A percentile compares a stretch with the other conserved stretches of the same genome.
phyloP scores from a whole-genome alignment of 805 yeast genomes.

The Metschnikowia lunata region DNA sequence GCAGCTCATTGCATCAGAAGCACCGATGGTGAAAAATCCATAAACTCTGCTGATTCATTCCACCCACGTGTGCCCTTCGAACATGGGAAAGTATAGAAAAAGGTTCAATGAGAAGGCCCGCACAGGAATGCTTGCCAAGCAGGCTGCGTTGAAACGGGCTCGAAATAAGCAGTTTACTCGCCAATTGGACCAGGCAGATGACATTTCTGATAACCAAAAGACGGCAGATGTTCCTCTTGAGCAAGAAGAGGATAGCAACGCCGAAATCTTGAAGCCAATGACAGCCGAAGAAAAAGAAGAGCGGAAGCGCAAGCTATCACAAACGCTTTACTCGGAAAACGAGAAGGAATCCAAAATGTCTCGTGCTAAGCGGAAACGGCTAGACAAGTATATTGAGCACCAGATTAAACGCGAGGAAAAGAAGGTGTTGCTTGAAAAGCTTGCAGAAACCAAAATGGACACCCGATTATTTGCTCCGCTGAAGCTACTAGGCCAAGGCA shows the following conservation, averaged over 20 bases:
- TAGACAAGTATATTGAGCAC: constrained; percentile 90
- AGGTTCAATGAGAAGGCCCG: constrained; percentile 85
- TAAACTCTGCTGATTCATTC: too few relatives aligned
- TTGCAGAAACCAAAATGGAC: constrained; percentile 66
- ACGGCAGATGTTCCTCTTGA: constrained; percentile 1
- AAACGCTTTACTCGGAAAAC: constrained; percentile 53
- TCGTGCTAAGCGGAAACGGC: constrained; percentile 64
- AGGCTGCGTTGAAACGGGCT: constrained; percentile 59
- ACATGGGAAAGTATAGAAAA: constrained; percentile 81
- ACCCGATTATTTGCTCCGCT: constrained; percentile 66
- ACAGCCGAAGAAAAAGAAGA: constrained; percentile 58
- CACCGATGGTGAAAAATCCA: too few relatives aligned
- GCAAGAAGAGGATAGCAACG: constrained; percentile 45
- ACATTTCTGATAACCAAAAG: background rate
- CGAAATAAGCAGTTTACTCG: constrained; percentile 67
- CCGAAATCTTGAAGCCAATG: constrained; percentile 59
- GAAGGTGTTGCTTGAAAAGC: constrained; percentile 66
- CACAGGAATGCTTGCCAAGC: constrained; percentile 77
- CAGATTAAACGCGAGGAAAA: constrained; percentile 87
- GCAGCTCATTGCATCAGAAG: too few relatives aligned
- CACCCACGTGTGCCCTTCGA: background rate
- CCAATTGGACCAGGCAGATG: constrained; percentile 22
- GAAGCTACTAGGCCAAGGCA: constrained; percentile 73
- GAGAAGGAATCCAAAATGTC: constrained; percentile 62
- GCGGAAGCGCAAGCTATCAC: constrained; percentile 60